Evolutionary conservation across 2,329 filamentous ascomycete genomes (phyloP).

Genomic region (Fusarium humuli): DNA sequence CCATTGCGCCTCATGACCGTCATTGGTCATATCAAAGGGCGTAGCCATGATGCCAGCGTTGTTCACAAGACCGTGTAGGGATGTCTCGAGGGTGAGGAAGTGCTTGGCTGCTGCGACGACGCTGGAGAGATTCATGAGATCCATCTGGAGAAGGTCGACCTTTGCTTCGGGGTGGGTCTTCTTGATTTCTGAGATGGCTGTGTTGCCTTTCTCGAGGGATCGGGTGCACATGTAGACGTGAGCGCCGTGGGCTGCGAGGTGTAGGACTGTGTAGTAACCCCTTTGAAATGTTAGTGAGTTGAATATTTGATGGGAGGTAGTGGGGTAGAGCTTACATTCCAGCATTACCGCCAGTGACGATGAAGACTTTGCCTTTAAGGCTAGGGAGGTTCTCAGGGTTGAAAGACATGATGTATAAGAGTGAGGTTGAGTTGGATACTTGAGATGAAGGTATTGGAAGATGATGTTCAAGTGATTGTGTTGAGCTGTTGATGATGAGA

Average conservation of each 20-base stretch:
- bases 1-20: conserved; percentile 33
- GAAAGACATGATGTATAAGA: conserved; percentile 15
- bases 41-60: conserved; percentile 39
- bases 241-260: conserved; percentile 27
- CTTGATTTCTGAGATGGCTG: conserved; percentile 11
- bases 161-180: conserved; percentile 2
- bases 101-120: conserved; percentile 28
- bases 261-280: conserved; percentile 27
- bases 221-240: conserved; percentile 33
- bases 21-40: conserved; percentile 16
- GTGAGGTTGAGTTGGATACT: background rate
- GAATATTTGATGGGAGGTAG: accelerated
- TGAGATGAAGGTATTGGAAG: background rate
- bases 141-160: conserved; percentile 22
- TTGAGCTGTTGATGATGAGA: background rate
- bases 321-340: conserved; percentile 5
- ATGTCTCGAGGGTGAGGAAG: conserved; percentile 19
- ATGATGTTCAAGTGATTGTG: background rate
- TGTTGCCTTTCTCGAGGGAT: conserved; percentile 8
- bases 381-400: conserved; percentile 17
- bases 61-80: conserved; percentile 28
- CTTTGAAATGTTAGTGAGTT: background rate
- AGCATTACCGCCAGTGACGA: conserved; percentile 26
- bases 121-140: conserved; percentile 12
- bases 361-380: conserved; percentile 16